Percentiles rank a stretch among this genome's conserved stretches.
Conservation (phyloP, 768 basidiomycete genomes). For the Hortiboletus campestris region DNA sequence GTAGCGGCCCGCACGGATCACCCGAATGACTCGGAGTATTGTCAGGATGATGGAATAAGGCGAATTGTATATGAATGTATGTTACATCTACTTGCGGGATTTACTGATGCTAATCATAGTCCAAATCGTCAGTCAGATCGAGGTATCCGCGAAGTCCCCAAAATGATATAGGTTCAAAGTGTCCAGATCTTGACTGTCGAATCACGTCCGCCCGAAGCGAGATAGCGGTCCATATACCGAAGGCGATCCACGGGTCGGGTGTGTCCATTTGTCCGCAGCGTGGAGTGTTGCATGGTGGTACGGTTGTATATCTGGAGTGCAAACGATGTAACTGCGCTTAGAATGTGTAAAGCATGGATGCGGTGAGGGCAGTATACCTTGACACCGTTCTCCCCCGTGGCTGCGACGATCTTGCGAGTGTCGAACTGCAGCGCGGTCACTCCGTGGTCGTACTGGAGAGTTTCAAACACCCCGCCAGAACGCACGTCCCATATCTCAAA, state of each 20-base stretch:
- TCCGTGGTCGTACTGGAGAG: constrained; percentile 85
- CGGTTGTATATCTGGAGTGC: constrained; percentile 82
- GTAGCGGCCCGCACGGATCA: not conserved
- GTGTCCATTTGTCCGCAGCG: constrained; percentile 89
- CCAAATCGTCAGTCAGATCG: constrained; percentile 10
- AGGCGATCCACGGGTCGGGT: constrained; percentile 82
- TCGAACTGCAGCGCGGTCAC: constrained; percentile 95
- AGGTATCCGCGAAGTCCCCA: constrained; percentile 13
- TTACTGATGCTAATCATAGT: constrained; percentile 20
- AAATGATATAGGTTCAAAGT: constrained; percentile 45
- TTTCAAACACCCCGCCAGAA: constrained; percentile 83
- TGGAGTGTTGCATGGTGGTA: constrained; percentile 85
- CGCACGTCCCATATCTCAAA: constrained; percentile 94
- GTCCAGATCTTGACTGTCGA: constrained; percentile 91
- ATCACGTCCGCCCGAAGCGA: constrained; percentile 89
- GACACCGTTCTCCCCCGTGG: constrained; percentile 89
- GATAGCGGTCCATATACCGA: constrained; percentile 94
- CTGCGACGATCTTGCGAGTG: constrained; percentile 87
- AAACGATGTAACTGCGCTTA: not conserved
- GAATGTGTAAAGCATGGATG: not conserved
- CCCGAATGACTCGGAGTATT: not conserved
- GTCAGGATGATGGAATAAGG: constrained; percentile 8
- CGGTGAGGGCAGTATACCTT: constrained; percentile 52
- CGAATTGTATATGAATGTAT: constrained; percentile 18
- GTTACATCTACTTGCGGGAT: constrained; percentile 26